These are phyloP conservation scores for Dipodascus geniculatus DNA, from an alignment of 805 yeast species.

Conservation along the genomic window DNA sequence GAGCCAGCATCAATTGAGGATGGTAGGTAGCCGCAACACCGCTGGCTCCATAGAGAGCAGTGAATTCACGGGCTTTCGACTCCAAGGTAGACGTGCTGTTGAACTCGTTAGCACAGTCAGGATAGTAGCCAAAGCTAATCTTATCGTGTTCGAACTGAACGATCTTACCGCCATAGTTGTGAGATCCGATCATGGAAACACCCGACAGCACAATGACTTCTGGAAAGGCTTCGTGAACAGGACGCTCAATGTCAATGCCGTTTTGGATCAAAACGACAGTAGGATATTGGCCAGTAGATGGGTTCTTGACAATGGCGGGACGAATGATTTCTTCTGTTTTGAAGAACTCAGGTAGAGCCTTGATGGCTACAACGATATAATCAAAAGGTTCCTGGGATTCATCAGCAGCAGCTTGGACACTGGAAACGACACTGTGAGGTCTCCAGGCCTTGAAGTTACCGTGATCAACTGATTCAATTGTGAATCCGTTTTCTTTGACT, in stretches of 20 bases:
- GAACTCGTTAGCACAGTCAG: slow-evolving; percentile 24
- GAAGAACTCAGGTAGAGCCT: slow-evolving; percentile 53
- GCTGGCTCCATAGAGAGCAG: slow-evolving; percentile 34
- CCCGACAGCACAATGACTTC: slow-evolving; percentile 45
- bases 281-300: slow-evolving; percentile 27
- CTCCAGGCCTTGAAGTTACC: slow-evolving; percentile 43
- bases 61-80: slow-evolving; percentile 33
- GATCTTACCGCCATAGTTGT: slow-evolving; percentile 38
- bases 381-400: slow-evolving; percentile 42
- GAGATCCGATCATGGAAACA: slow-evolving; percentile 51
- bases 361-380: slow-evolving; percentile 48
- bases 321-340: slow-evolving; percentile 39
- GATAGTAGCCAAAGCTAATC: slow-evolving; percentile 40
- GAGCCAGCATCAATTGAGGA: slow-evolving; percentile 36
- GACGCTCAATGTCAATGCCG: slow-evolving; percentile 52
- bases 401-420: slow-evolving; percentile 34
- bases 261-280: slow-evolving; percentile 51
- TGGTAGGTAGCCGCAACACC: slow-evolving; percentile 31
- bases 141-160: slow-evolving; percentile 41
- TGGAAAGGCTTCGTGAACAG: slow-evolving; percentile 41
- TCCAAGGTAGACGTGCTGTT: slow-evolving; percentile 18
- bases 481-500: slow-evolving; percentile 42
- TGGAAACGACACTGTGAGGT: slow-evolving; percentile 31
- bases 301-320: slow-evolving; percentile 33
- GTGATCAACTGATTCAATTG: slow-evolving; percentile 49